Percentiles rank a stretch among this genome's conserved stretches.
These are phyloP conservation scores for Rhododendron mucronatum DNA, from an alignment of 148 eudicot genomes.

Conservation along the genomic window DNA sequence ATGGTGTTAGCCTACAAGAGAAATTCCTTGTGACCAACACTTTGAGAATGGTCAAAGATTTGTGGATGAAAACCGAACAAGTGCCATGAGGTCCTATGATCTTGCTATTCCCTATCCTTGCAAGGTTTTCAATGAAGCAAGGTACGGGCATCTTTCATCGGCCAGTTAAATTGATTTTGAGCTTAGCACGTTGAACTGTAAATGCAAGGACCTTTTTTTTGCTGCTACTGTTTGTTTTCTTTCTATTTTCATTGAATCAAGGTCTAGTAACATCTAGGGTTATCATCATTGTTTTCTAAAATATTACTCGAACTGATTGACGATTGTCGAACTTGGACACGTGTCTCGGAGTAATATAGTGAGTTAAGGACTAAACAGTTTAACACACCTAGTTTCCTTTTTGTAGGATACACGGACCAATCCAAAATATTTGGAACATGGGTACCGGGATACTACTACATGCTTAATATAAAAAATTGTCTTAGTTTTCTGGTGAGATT, in stretches of 20 bases:
- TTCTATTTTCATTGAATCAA: background rate
- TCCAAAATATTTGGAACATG: background rate
- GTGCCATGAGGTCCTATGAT: slow-evolving; percentile 37
- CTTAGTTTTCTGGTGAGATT: background rate
- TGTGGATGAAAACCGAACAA: slow-evolving; percentile 39
- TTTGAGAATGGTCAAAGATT: slow-evolving; percentile 43
- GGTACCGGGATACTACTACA: background rate
- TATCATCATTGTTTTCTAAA: background rate
- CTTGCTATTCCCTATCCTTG: slow-evolving; percentile 68
- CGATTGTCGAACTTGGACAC: background rate
- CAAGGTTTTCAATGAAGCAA: slow-evolving; percentile 46
- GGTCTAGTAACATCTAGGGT: background rate
- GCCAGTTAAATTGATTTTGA: background rate
- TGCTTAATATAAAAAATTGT: background rate
- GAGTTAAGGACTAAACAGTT: too few species aligned
- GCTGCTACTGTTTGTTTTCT: background rate
- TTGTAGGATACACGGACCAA: background rate
- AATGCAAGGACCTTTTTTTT: background rate
- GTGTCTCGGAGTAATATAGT: background rate
- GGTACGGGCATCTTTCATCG: slow-evolving; percentile 20
- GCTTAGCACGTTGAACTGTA: background rate
- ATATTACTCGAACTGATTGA: background rate
- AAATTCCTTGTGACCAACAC: slow-evolving; percentile 40
- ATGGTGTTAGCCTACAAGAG: slow-evolving; percentile 47
- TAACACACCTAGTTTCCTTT: background rate